Evolutionary conservation across 139 green algal species (phyloP), one percentile per base, ranked within the genome.

Genomic region (Chlamydomonas incerta): DNA sequence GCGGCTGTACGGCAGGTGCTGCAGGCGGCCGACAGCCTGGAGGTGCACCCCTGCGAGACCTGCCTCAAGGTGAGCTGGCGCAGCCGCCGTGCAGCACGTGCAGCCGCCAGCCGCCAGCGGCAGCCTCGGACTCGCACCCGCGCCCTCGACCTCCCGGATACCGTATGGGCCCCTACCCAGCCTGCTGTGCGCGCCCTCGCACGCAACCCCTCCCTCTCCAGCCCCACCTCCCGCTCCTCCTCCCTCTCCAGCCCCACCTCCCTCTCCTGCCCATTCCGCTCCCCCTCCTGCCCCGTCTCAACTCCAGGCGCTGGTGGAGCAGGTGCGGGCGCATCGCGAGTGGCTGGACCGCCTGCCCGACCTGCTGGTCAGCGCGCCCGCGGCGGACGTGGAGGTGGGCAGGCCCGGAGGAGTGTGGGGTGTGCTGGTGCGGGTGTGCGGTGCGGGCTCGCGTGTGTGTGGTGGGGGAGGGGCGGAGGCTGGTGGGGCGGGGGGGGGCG

Each of bases 351-450:
- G 23, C 1, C 31, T 85, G 41, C 79, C 79, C 0, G 66, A 75
- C 18, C 79, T 85, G 66, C 65, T 85, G 10, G 31, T 73, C 13
- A 68, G 57, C 9, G 65, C 79, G 1, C 79, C 79, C 47, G 79
- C 79, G 4, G 79, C 79, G 47, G 79, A 85, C 47, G 65, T 85
- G n/a, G 79, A 85, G 79, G 79, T 85, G 31, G 26, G 35, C 21
- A 29, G 29, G 14, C n/a, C 10, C 4, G 34, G 34, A n/a, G 34
- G 34, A 21, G 69, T 2, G 35, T 1, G 21, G 26, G 35, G 13
- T 2, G 24, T 11, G 17, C 1, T 41, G 65, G n/a, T 6, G 65
- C 6, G 31, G 18, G 31, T 6, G 28, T 70, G 65, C 26, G 65
- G 65, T 13, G 65, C 26, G 65, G 65, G n/a, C n/a, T n/a, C n/a